A percentile compares a stretch with the other conserved stretches of the same genome.
phyloP scores from a whole-genome alignment of 148 eudicot genomes.

The Vaccinium vitisidaea region DNA sequence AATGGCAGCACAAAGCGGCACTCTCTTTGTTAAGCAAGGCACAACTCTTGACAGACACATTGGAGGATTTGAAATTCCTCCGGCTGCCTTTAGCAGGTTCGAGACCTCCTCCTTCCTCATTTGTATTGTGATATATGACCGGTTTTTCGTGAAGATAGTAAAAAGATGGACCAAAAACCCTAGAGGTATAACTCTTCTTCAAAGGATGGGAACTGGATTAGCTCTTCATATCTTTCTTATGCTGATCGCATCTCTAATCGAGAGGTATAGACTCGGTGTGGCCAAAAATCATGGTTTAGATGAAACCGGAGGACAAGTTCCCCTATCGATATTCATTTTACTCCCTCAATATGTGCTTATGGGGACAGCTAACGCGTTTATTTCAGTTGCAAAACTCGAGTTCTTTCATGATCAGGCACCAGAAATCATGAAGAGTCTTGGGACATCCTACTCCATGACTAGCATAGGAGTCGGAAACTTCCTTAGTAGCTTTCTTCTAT shows the following conservation, averaged over 20 bases:
- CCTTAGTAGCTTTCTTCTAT: too few relatives aligned
- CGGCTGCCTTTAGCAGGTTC: conserved; percentile 61
- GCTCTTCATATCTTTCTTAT: neutral
- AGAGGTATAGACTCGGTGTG: conserved; percentile 19
- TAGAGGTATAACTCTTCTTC: conserved; percentile 29
- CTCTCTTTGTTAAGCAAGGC: conserved; percentile 84
- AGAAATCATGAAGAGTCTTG: conserved; percentile 15
- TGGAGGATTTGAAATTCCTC: conserved; percentile 57
- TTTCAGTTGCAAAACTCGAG: neutral
- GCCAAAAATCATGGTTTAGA: conserved; percentile 10
- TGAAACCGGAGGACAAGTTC: neutral
- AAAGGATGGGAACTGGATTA: conserved; percentile 39
- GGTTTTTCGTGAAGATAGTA: conserved; percentile 44
- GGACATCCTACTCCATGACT: conserved; percentile 16
- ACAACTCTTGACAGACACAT: conserved; percentile 51
- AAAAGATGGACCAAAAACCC: conserved; percentile 29
- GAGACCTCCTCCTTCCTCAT: conserved; percentile 61
- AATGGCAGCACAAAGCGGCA: conserved; percentile 63
- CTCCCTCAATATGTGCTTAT: conserved; percentile 12
- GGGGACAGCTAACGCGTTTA: conserved; percentile 4
- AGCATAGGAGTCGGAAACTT: neutral
- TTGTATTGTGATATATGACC: conserved; percentile 58
- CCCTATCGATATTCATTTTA: neutral
- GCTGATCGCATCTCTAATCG: conserved; percentile 3
- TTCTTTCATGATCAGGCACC: conserved; percentile 11